Evolutionary conservation across 1,284 basidiomycete genomes (phyloP).

Genomic region (Malassezia pachydermatis): DNA sequence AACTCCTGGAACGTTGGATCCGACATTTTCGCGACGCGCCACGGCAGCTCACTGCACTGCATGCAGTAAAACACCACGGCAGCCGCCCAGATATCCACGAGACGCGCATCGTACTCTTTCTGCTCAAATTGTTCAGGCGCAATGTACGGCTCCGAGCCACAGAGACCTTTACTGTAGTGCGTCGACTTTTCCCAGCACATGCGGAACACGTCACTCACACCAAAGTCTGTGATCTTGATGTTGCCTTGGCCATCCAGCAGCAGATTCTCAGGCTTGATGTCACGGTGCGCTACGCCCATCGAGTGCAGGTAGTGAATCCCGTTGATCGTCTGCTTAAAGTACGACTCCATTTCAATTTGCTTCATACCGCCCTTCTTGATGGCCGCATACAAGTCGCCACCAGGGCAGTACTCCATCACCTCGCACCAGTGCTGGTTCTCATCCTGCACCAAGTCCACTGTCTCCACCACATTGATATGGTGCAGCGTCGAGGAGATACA

Average conservation of each 20-base stretch:
- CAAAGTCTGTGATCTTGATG: slow-evolving; percentile 98
- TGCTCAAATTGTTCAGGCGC: slow-evolving; percentile 92
- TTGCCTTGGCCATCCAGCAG: slow-evolving; percentile 86
- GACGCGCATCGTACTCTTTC: slow-evolving; percentile 93
- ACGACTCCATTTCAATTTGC: slow-evolving; percentile 85
- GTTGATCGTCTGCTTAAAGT: slow-evolving; percentile 88
- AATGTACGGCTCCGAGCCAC: slow-evolving; percentile 95
- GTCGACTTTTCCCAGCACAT: slow-evolving; percentile 96
- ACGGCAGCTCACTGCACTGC: slow-evolving; percentile 54
- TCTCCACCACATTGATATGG: slow-evolving; percentile 93
- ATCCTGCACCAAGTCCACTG: slow-evolving; percentile 95
- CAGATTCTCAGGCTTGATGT: slow-evolving; percentile 95
- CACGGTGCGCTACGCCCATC: slow-evolving; percentile 93
- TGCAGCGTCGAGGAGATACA: slow-evolving; percentile 96
- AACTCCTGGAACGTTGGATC: slow-evolving; percentile 79
- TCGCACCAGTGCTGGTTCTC: slow-evolving; percentile 95
- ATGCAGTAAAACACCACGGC: slow-evolving; percentile 97
- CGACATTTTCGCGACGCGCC: slow-evolving; percentile 79
- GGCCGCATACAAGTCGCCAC: slow-evolving; percentile 89
- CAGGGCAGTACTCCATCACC: slow-evolving; percentile 94
- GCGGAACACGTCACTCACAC: slow-evolving; percentile 92
- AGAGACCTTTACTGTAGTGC: slow-evolving; percentile 91
- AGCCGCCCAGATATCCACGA: slow-evolving; percentile 95
- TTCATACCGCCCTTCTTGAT: slow-evolving; percentile 97
- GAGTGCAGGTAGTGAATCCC: slow-evolving; percentile 83